These are phyloP conservation scores for Daldinia grandis DNA, from an alignment of 495 filamentous ascomycete genomes.

Conservation along the genomic window DNA sequence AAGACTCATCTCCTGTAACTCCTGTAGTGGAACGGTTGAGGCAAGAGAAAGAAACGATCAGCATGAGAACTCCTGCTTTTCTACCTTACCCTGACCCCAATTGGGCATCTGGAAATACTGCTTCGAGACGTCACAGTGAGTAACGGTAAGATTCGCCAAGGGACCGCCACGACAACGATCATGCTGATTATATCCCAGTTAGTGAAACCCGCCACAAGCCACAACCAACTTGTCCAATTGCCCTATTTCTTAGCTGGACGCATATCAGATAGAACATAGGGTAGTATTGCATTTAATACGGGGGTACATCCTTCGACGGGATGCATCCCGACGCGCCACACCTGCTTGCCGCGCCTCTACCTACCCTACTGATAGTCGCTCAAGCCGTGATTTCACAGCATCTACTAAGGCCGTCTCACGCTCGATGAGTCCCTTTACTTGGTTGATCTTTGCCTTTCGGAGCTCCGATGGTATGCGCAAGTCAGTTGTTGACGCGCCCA, in stretches of 20 bases:
- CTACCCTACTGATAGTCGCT: slow-evolving; percentile 51
- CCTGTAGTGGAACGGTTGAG: slow-evolving; percentile 25
- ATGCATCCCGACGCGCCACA: slow-evolving; percentile 30
- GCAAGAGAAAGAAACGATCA: slow-evolving; percentile 28
- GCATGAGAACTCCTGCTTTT: slow-evolving; percentile 17
- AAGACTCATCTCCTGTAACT: slow-evolving; percentile 30
- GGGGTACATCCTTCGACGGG: slow-evolving; percentile 12
- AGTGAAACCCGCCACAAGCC: slow-evolving; percentile 33
- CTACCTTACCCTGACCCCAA: slow-evolving; percentile 24
- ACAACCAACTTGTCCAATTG: slow-evolving; percentile 28
- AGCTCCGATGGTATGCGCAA: slow-evolving; percentile 71
- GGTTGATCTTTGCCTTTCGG: slow-evolving; percentile 70
- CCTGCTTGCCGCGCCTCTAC: slow-evolving; percentile 13
- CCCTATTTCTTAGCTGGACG: slow-evolving; percentile 34
- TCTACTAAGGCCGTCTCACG: slow-evolving; percentile 69
- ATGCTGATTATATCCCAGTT: slow-evolving; percentile 37
- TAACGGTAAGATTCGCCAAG: slow-evolving; percentile 39
- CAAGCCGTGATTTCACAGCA: slow-evolving; percentile 62
- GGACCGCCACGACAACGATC: slow-evolving; percentile 36
- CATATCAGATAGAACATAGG: slow-evolving; percentile 23
- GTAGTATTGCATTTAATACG: slow-evolving; percentile 43
- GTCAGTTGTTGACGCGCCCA: slow-evolving; percentile 42
- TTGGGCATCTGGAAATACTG: slow-evolving; percentile 35
- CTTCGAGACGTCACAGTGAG: slow-evolving; percentile 40
- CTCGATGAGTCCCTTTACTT: slow-evolving; percentile 76